Percentiles rank a stretch among this genome's conserved stretches.
These are phyloP conservation scores for Leccinum solheimii DNA, from an alignment of 1,284 basidiomycete species.

Conservation along the genomic window DNA sequence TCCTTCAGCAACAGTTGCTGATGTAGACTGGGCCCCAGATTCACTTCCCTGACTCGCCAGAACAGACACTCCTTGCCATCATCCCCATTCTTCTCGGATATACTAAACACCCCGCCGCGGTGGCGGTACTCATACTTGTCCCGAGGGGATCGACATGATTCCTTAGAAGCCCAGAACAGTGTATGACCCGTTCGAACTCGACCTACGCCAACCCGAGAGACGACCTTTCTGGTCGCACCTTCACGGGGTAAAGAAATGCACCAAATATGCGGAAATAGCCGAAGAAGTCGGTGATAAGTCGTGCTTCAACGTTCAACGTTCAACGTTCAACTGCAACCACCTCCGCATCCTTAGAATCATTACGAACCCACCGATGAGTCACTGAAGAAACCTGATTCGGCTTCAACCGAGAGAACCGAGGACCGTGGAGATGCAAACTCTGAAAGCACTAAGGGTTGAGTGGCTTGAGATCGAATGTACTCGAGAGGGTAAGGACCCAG, in stretches of 20 bases:
- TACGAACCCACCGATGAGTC: constrained; percentile 10
- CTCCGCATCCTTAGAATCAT: constrained; percentile 12
- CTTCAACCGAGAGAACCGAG: constrained; percentile 10
- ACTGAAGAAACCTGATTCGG: constrained; percentile 3
- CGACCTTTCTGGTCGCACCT: constrained; percentile 6
- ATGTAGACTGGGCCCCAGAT: neutral
- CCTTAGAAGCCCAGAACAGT: neutral
- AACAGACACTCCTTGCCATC: neutral
- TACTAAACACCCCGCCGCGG: neutral
- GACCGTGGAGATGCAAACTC: constrained; percentile 6
- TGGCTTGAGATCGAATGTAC: constrained; percentile 4
- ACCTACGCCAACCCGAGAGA: constrained; percentile 5
- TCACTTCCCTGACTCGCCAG: constrained; percentile 12
- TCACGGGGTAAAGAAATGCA: constrained; percentile 8
- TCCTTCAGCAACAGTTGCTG: neutral
- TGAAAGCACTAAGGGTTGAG: constrained; percentile 5
- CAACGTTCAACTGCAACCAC: neutral
- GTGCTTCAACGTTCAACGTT: neutral
- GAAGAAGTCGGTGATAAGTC: constrained; percentile 7
- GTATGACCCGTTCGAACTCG: constrained; percentile 5
- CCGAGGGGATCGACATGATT: constrained; percentile 6
- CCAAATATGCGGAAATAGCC: neutral
- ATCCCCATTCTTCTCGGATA: constrained; percentile 12
- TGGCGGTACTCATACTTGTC: constrained; percentile 8
- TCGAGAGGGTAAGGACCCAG: constrained; percentile 1